phyloP scores from a whole-genome alignment of 345 rosid genomes.

The Populus ilicifolia region DNA sequence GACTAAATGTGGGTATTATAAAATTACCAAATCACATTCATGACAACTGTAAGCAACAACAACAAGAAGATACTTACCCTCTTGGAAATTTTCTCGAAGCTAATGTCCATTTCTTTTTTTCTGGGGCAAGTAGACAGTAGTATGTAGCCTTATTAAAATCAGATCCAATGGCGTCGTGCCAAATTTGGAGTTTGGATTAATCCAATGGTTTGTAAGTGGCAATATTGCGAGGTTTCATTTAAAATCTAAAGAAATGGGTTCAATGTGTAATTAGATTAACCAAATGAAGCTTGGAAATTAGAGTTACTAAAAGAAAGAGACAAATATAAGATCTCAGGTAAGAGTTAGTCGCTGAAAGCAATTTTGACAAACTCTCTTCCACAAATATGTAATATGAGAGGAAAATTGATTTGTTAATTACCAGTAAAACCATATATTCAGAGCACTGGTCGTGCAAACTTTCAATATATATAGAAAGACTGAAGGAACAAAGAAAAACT shows the following conservation, averaged over 20 bases:
- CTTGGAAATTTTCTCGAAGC: neutral
- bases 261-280: neutral
- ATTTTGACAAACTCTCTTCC: neutral
- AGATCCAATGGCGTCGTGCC: conserved; percentile 5
- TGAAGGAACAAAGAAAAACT: neutral
- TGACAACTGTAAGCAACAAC: conserved; percentile 16
- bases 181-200: neutral
- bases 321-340: neutral
- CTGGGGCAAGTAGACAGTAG: neutral
- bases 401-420: neutral
- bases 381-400: neutral
- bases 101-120: neutral
- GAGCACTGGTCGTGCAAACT: neutral
- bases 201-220: no score
- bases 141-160: neutral
- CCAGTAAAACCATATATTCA: neutral
- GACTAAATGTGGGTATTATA: neutral
- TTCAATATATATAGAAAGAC: neutral
- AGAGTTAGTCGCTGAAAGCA: neutral
- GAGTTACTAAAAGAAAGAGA: neutral
- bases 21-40: neutral
- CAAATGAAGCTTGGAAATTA: neutral
- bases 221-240: neutral
- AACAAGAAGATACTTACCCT: neutral
- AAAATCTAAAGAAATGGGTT: neutral